These are phyloP conservation scores for Candida methanosorbosa DNA, from an alignment of 805 yeast species.

Conservation along the genomic window DNA sequence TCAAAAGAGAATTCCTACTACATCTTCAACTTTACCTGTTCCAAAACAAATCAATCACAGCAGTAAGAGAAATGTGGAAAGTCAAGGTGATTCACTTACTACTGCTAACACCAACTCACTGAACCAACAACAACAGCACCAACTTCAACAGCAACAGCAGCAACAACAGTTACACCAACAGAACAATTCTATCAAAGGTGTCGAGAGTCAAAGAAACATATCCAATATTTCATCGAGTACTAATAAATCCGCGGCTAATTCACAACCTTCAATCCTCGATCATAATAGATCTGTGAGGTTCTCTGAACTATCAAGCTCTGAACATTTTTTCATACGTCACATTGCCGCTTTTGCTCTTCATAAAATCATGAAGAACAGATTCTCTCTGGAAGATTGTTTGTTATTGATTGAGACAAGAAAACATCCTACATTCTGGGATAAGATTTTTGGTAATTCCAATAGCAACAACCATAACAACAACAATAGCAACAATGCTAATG, in stretches of 20 bases:
- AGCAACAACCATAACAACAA: neutral
- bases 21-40: slow-evolving; percentile 29
- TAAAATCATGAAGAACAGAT: slow-evolving; percentile 21
- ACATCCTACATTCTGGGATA: slow-evolving; percentile 43
- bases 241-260: neutral
- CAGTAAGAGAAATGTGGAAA: too few species aligned
- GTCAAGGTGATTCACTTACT: neutral
- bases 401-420: slow-evolving; percentile 34
- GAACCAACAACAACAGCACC: too few species aligned
- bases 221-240: slow-evolving; percentile 1
- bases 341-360: slow-evolving; percentile 46
- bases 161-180: too few species aligned
- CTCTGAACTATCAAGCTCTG: slow-evolving; percentile 52
- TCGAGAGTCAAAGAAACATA: neutral
- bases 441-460: slow-evolving; percentile 23
- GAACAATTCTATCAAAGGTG: slow-evolving; percentile 2
- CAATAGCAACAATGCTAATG: slow-evolving; percentile 1
- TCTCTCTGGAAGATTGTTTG: slow-evolving; percentile 31
- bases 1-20: slow-evolving; percentile 36
- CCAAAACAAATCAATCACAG: slow-evolving; percentile 18
- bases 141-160: neutral
- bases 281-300: slow-evolving; percentile 30
- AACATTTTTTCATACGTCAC: slow-evolving; percentile 51
- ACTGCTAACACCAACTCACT: slow-evolving; percentile 3
- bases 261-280: neutral